phyloP scores from a whole-genome alignment of 2,329 filamentous ascomycete genomes.

The Thielaviopsis euricoi region DNA sequence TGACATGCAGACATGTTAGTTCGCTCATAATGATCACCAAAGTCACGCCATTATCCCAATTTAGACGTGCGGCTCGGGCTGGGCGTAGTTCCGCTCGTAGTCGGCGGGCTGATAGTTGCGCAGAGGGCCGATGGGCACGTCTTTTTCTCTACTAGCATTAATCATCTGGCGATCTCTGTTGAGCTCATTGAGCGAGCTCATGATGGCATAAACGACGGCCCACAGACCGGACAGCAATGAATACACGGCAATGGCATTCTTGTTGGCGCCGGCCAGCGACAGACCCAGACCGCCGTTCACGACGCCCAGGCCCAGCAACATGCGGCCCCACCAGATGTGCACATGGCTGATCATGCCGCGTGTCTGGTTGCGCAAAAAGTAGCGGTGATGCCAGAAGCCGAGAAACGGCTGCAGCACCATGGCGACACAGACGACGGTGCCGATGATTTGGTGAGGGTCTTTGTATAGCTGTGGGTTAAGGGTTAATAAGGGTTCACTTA shows the following conservation, averaged over 20 bases:
- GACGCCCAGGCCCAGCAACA: slow-evolving; percentile 39
- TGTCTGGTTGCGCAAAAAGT: slow-evolving; percentile 29
- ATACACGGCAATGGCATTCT: slow-evolving; percentile 34
- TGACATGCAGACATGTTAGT: background rate
- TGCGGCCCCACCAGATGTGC: slow-evolving; percentile 47
- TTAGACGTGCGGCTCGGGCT: background rate
- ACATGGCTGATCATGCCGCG: slow-evolving; percentile 36
- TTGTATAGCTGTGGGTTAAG: slow-evolving; percentile 23
- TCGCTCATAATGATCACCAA: background rate
- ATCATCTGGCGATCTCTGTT: slow-evolving; percentile 6
- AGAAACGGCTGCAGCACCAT: slow-evolving; percentile 41
- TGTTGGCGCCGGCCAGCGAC: slow-evolving; percentile 26
- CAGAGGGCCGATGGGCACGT: background rate
- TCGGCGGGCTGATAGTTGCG: background rate
- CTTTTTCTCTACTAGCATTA: background rate
- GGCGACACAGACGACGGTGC: slow-evolving; percentile 35
- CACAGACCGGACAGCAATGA: slow-evolving; percentile 35
- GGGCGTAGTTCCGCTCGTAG: background rate
- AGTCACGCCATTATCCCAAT: background rate
- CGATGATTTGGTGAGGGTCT: slow-evolving; percentile 37
- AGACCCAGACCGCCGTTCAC: slow-evolving; percentile 49
- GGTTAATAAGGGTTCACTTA: slow-evolving; percentile 1
- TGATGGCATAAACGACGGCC: slow-evolving; percentile 17
- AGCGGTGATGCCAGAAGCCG: slow-evolving; percentile 39
- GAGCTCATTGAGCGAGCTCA: slow-evolving; percentile 6